These are phyloP conservation scores for Cutaneotrichosporon cavernicola DNA, from an alignment of 1,284 basidiomycete genomes.

Conservation along the genomic window DNA sequence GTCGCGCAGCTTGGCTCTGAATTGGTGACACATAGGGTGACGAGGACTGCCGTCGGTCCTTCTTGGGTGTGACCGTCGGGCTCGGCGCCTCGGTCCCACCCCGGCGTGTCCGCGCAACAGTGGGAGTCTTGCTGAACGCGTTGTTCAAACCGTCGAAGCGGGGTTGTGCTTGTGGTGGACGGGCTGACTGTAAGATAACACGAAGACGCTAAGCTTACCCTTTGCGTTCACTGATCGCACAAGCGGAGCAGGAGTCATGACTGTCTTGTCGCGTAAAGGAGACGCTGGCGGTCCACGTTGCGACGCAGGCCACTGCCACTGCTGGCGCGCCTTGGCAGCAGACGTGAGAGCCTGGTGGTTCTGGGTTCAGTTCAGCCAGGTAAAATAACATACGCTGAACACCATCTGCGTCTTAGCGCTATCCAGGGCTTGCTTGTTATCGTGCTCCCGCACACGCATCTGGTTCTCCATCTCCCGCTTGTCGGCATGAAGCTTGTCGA, in stretches of 20 bases:
- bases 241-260: conserved; percentile 26
- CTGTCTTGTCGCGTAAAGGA: conserved; percentile 18
- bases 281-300: conserved; percentile 19
- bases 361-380: conserved; percentile 14
- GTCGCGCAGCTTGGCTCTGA: conserved; percentile 8
- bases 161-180: conserved; percentile 26
- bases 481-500: conserved; percentile 27
- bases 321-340: conserved; percentile 25
- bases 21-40: conserved; percentile 19
- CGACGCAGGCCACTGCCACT: conserved; percentile 23
- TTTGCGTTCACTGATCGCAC: conserved; percentile 34
- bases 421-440: conserved; percentile 48
- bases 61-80: conserved; percentile 27
- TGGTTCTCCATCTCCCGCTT: conserved; percentile 36
- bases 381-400: conserved; percentile 33
- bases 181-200: conserved; percentile 15
- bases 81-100: conserved; percentile 32
- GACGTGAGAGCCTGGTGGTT: conserved; percentile 25
- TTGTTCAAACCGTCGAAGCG: conserved; percentile 38
- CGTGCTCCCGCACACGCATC: conserved; percentile 35
- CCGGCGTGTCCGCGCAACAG: conserved; percentile 29
- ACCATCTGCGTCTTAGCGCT: conserved; percentile 47
- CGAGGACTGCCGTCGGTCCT: conserved; percentile 6
- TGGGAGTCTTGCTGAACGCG: conserved; percentile 37
- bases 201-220: conserved; percentile 19